A percentile compares a stretch with the other conserved stretches of the same genome.
Evolutionary conservation across 129 eudicot species (phyloP).

Genomic region (Artemisia annua): DNA sequence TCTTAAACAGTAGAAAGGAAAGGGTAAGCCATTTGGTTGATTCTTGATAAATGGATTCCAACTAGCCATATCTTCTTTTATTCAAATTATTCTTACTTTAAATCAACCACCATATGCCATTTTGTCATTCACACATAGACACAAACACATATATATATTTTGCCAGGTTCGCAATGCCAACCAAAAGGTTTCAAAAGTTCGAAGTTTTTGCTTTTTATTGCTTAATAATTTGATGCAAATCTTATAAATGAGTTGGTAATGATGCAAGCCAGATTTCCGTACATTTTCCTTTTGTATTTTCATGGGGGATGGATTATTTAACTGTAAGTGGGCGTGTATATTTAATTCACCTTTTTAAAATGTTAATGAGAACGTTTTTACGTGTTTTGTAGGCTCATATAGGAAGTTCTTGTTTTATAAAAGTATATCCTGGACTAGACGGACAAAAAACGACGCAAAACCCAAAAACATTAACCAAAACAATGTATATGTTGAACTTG

Average conservation of each 20-base stretch:
- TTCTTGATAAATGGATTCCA: constrained; percentile 38
- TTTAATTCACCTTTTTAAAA: not conserved
- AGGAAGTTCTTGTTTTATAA: no score
- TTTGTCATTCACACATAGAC: constrained; percentile 15
- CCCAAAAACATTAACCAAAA: no score
- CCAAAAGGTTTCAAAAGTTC: constrained; percentile 32
- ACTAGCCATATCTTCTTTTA: constrained; percentile 27
- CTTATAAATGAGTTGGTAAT: constrained; percentile 47
- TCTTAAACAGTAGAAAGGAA: constrained; percentile 2
- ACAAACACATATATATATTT: not conserved
- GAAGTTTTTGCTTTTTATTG: constrained; percentile 28
- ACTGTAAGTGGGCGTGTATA: constrained; percentile 30
- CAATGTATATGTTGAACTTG: no score
- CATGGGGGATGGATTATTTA: constrained; percentile 29
- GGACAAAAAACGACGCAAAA: no score
- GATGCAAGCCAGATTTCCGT: constrained; percentile 41
- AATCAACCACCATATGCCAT: constrained; percentile 31
- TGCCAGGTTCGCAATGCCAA: constrained; percentile 46
- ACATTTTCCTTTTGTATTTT: constrained; percentile 34
- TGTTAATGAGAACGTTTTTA: no score
- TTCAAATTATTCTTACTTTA: constrained; percentile 31
- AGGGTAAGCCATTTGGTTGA: no score
- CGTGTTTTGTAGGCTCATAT: no score
- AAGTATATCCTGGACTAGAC: no score
- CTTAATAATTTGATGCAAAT: constrained; percentile 35